Evolutionary conservation across 176 grass and related monocot species (phyloP), one percentile per base, ranked within the genome.

Genomic region (Oryza punctata): DNA sequence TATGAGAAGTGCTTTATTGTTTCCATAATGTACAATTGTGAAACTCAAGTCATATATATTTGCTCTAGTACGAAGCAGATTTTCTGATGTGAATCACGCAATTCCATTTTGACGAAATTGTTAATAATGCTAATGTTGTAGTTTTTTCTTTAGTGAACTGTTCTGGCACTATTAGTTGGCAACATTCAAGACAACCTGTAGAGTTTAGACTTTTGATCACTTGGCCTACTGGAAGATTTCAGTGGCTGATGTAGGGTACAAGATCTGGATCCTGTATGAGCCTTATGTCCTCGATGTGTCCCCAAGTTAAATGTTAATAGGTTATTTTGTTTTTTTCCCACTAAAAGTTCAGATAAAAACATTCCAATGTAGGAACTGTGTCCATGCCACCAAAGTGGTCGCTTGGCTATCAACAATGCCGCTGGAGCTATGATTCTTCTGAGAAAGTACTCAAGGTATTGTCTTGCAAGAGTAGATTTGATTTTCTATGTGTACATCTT

Each of bases 311-410:
- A 72, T 66, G 74, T 65, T 49, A 14, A 54, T 67, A 84, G 65
- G 44, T 67, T 75, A 75, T 84, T 69, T 79, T 61, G 47, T 38
- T 80, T 80, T 27, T 35, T 73, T 26, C 18, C 46, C 66, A 15
- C 7, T 24, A 15, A 21, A 75, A 49, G 23, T 43, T 80, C 12
- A 70, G 41, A 14, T 80, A 64, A 82, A 38, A 25, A 76, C 35
- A 0, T 15, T 85, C 4, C 66, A 71, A 63, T 90, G 15, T 78
- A 98, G 95, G 95, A 65, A 98, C 92, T 69, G 44, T 98, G 60
- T 86, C 86, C 84, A 95, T 98, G 95, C 95, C 92, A 32, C 95
- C 95, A 74, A 98, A 95, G 81, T 98, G 95, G 95, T 91, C 88
- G 65, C 82, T 98, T 83, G 95, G 95, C 15, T 98, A 98, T 81